Base-by-base conservation (phyloP, 768 basidiomycete genomes). In the Roridomyces roridus region DNA sequence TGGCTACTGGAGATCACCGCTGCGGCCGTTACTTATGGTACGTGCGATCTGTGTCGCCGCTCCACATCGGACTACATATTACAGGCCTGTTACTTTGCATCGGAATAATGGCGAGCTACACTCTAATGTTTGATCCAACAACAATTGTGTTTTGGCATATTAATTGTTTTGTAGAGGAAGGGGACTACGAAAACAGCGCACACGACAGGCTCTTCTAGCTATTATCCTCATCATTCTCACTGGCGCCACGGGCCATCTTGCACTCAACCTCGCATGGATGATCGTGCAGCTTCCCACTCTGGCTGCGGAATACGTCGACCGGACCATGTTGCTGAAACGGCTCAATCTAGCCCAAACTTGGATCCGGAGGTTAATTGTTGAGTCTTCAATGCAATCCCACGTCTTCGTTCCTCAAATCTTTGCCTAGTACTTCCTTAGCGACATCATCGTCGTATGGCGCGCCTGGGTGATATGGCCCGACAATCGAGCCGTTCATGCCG, bases 361-460 rank as follows among this genome's bases (percentile, higher is more conserved):
- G 2, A 34, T 62, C 18, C 51, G 60, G 41, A 46, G 60, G 14
- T 14, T 57, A 17, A 57, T 48, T 6, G 57, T 59, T 21, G 23
- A 40, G 7, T n/a, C 14, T 28, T 7, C 17, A n/a, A n/a, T n/a
- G n/a, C n/a, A n/a, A n/a, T 31, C 24, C 9, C 8, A 34, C 12
- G 17, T 34, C 17, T 6, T n/a, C n/a, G n/a, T 15, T 10, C 21
- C 31, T 8, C 34, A 35, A 37, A 9, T 40, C 25, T 7, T 8
- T 26, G 14, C 23, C 28, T 2, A 63, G 60, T 64, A 61, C 29
- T 57, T 64, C 21, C 48, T 64, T 15, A 57, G 59, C 28, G 63
- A 64, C n/a, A 39, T 61, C 15, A 64, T 64, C 26, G 64, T 65
- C 15, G 54, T 62, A 6, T 65, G 64, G 64, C 25, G 64, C 5